Evolutionary conservation across 768 basidiomycete species (phyloP).

Genomic region (Pleurotus sapidus): DNA sequence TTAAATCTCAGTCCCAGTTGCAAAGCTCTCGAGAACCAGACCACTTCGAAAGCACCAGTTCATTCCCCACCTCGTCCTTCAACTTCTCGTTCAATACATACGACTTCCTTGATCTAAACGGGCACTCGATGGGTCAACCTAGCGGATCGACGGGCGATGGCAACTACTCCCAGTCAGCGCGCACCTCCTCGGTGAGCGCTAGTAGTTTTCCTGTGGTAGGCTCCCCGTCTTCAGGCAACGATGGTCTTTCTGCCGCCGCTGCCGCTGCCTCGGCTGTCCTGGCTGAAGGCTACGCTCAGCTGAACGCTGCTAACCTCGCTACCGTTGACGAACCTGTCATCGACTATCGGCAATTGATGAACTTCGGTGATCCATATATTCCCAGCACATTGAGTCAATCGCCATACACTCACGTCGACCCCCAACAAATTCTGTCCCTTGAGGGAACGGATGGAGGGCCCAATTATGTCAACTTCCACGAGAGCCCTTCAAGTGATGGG

Average conservation of each 20-base stretch:
- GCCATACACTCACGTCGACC: conserved; percentile 84
- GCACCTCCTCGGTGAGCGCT: conserved; percentile 18
- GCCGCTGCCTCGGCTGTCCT: conserved; percentile 66
- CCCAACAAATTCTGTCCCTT: conserved; percentile 72
- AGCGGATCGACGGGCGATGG: conserved; percentile 6
- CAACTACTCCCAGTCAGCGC: conserved; percentile 13
- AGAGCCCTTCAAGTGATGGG: conserved; percentile 80
- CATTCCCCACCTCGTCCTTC: conserved; percentile 69
- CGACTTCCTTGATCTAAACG: conserved; percentile 44
- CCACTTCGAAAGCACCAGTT: conserved; percentile 35
- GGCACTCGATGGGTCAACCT: conserved; percentile 1
- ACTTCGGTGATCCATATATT: conserved; percentile 53
- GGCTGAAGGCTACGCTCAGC: conserved; percentile 70
- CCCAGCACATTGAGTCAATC: conserved; percentile 35
- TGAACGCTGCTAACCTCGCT: conserved; percentile 51
- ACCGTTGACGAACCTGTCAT: conserved; percentile 53
- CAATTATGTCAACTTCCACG: conserved; percentile 53
- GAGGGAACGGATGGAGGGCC: conserved; percentile 36
- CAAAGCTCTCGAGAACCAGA: conserved; percentile 28
- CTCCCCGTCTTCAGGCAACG: conserved; percentile 28
- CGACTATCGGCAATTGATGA: conserved; percentile 66
- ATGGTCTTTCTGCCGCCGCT: conserved; percentile 63
- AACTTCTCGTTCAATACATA: conserved; percentile 71
- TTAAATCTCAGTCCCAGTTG: conserved; percentile 32
- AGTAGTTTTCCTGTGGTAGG: conserved; percentile 22